Percentiles rank a stretch among this genome's conserved stretches.
phyloP scores from a whole-genome alignment of 352 stramenopile genomes.

The Globisporangium paddicum region DNA sequence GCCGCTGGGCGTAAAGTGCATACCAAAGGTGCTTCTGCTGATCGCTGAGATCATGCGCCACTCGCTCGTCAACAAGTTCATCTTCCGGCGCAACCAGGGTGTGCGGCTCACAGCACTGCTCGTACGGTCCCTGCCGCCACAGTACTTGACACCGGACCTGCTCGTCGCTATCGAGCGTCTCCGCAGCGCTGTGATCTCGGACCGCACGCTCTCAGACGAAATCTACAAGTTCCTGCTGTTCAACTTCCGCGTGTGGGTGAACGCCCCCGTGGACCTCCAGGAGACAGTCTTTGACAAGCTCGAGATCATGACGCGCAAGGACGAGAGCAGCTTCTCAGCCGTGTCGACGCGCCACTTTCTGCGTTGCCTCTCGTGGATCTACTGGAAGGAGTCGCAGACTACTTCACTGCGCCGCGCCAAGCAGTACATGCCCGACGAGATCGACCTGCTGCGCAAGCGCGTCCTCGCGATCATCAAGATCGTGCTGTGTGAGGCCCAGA shows the following conservation, averaged over 20 bases:
- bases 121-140: conserved; percentile 55
- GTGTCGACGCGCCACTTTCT: conserved; percentile 78
- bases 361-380: conserved; percentile 81
- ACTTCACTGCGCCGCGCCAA: conserved; percentile 49
- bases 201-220: conserved; percentile 73
- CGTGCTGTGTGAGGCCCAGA: conserved; percentile 67
- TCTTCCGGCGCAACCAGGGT: conserved; percentile 72
- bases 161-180: conserved; percentile 70
- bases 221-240: conserved; percentile 84
- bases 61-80: conserved; percentile 86
- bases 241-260: conserved; percentile 85
- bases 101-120: conserved; percentile 68
- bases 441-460: conserved; percentile 54
- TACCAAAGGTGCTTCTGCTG: conserved; percentile 72
- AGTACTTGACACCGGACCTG: conserved; percentile 65
- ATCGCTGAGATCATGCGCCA: conserved; percentile 85
- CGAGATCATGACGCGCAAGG: conserved; percentile 70
- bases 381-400: conserved; percentile 45
- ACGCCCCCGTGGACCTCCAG: conserved; percentile 65
- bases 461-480: conserved; percentile 78
- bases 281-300: conserved; percentile 76
- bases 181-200: conserved; percentile 68
- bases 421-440: conserved; percentile 47
- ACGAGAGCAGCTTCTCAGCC: conserved; percentile 60
- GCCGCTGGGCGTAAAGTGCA: conserved; percentile 59